Evolutionary conservation across 768 basidiomycete genomes (phyloP).

Genomic region (Rhizopogon vinicolor): DNA sequence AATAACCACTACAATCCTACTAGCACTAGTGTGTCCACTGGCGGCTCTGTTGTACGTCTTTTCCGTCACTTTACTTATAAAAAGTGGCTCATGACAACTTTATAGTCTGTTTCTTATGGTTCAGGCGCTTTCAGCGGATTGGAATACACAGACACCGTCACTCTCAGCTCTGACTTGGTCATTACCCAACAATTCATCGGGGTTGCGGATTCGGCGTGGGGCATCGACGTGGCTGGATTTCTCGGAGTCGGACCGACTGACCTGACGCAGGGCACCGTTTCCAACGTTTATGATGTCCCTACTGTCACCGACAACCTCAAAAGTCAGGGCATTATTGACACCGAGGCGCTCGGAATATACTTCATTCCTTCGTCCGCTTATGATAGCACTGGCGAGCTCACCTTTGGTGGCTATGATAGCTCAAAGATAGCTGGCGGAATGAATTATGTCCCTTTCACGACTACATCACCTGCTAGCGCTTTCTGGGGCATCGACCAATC

Average conservation of each 20-base stretch:
- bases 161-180: slow-evolving; percentile 6
- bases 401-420: slow-evolving; percentile 36
- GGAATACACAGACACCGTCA: slow-evolving; percentile 16
- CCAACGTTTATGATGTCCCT: slow-evolving; percentile 7
- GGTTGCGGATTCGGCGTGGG: slow-evolving; percentile 21
- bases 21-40: slow-evolving; percentile 14
- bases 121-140: slow-evolving; percentile 14
- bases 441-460: slow-evolving; percentile 21
- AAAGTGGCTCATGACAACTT: neutral
- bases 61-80: neutral
- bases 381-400: slow-evolving; percentile 7
- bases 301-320: slow-evolving; percentile 32
- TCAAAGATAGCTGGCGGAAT: slow-evolving; percentile 10
- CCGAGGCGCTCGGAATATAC: slow-evolving; percentile 28
- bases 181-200: slow-evolving; percentile 32
- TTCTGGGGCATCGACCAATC: slow-evolving; percentile 31
- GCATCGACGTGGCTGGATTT: slow-evolving; percentile 33
- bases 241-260: slow-evolving; percentile 29
- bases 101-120: slow-evolving; percentile 14
- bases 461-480: slow-evolving; percentile 12
- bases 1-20: slow-evolving; percentile 11
- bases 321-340: slow-evolving; percentile 22
- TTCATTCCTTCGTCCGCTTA: slow-evolving; percentile 21
- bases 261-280: slow-evolving; percentile 23
- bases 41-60: slow-evolving; percentile 13